phyloP scores from a whole-genome alignment of 2,329 filamentous ascomycete species.

The Aureobasidium mangrovei region DNA sequence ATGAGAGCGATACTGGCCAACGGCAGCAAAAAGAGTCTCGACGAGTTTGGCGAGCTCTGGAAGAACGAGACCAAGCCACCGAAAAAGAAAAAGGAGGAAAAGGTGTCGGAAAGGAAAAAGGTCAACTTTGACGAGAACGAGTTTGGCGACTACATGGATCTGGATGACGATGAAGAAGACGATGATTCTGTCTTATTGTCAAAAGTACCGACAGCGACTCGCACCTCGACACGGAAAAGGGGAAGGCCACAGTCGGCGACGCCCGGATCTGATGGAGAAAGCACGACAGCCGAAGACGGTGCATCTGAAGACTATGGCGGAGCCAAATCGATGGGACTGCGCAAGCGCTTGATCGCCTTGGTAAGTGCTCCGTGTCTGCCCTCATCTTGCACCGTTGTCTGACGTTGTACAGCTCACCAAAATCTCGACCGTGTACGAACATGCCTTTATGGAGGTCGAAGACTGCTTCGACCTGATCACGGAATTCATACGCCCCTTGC shows the following conservation, averaged over 20 bases:
- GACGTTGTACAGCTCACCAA: constrained; percentile 3
- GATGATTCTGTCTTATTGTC: constrained; percentile 25
- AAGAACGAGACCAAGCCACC: constrained; percentile 51
- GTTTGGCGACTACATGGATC: constrained; percentile 52
- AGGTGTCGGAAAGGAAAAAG: constrained; percentile 33
- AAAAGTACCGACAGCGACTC: constrained; percentile 9
- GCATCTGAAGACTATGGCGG: constrained; percentile 26
- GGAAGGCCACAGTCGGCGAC: neutral
- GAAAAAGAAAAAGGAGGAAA: constrained; percentile 37
- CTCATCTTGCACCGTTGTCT: neutral
- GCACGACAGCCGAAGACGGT: constrained; percentile 8
- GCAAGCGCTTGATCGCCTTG: constrained; percentile 55
- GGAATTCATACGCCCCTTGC: constrained; percentile 49
- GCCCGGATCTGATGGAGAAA: neutral
- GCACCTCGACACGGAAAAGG: constrained; percentile 3
- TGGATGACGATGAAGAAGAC: constrained; percentile 37
- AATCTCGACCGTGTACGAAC: neutral
- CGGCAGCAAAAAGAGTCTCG: constrained; percentile 44
- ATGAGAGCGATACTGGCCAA: constrained; percentile 61
- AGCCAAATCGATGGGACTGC: constrained; percentile 50
- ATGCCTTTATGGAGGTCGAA: constrained; percentile 40
- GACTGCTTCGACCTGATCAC: constrained; percentile 53
- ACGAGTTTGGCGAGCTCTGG: constrained; percentile 58
- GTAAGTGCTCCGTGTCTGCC: neutral
- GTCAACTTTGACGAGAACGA: constrained; percentile 52